phyloP scores from a whole-genome alignment of 768 basidiomycete species.

The Cystofilobasidium capitatum region DNA sequence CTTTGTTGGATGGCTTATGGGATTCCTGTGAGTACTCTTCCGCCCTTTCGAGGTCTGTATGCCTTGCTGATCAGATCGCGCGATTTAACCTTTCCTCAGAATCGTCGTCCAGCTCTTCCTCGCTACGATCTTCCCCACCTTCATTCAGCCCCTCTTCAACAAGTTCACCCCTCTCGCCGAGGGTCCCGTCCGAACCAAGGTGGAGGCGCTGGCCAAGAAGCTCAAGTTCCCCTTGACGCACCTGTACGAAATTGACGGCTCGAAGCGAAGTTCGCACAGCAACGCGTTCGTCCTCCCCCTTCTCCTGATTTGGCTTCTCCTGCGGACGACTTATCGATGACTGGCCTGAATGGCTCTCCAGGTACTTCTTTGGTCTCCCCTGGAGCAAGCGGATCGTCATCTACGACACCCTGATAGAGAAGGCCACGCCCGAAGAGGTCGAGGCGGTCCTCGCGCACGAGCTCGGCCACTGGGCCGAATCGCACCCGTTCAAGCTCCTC shows the following conservation, averaged over 20 bases:
- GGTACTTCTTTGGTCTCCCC: constrained; percentile 96
- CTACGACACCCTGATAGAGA: constrained; percentile 91
- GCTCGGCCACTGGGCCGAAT: constrained; percentile 89
- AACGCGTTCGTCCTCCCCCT: constrained; percentile 48
- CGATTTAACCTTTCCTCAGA: constrained; percentile 41
- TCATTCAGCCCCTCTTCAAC: constrained; percentile 96
- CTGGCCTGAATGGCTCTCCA: too few species aligned
- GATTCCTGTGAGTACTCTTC: constrained; percentile 58
- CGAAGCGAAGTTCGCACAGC: constrained; percentile 85
- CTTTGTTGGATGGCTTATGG: constrained; percentile 90
- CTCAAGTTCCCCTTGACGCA: constrained; percentile 90
- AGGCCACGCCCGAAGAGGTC: constrained; percentile 80
- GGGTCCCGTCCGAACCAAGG: constrained; percentile 65
- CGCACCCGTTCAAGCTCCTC: constrained; percentile 83
- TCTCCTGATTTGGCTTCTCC: too few species aligned
- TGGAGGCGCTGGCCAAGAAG: constrained; percentile 64
- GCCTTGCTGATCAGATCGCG: constrained; percentile 1
- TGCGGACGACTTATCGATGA: too few species aligned
- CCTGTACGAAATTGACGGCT: constrained; percentile 93
- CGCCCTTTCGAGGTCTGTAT: background rate
- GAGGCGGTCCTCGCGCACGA: constrained; percentile 97
- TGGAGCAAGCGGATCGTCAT: constrained; percentile 75
- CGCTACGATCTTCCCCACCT: constrained; percentile 43
- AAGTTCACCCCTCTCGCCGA: constrained; percentile 76
- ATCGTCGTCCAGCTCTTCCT: constrained; percentile 73